Base-by-base conservation (phyloP, 768 basidiomycete species). In the Russula foetens region DNA sequence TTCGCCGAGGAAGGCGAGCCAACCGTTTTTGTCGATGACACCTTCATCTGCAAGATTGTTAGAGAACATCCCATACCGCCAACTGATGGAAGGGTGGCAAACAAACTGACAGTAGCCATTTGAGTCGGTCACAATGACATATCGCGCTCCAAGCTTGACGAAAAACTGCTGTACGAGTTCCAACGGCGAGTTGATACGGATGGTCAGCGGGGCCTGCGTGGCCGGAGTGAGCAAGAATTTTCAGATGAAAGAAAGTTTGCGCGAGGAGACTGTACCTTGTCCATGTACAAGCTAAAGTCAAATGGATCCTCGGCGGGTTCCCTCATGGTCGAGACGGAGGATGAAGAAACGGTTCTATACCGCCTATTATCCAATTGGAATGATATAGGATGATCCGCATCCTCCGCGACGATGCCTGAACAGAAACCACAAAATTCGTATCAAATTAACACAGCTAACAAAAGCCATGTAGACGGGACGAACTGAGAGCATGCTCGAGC, bases 151-250 rank as follows among this genome's bases (percentile, higher is more conserved):
- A 21, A 98, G 82, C 71, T 98, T 98, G 60, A 85, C 86, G 68
- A 98, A 98, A 69, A 96, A 83, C 69, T 92, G 92, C 69, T 98
- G 96, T 0, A 98, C 79, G 51, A 98, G 81, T 72, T 97, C 92
- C 70, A 98, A 77, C 0, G 97, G 92, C 1, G 92, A 87, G 67
- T 94, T 86, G 1, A 82, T 83, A 59, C 85, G 84, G 41, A 98
- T 82, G 0, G 86, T 90, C 58, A 98, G 76, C 0, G 97, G 97
- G 1, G 96, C 93, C 88, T 93, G 52, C 3, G 31, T 49, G 17
- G 44, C 38, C 28, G 19, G 31, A 50, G 24, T 17, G 35, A 39
- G 59, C 17, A 21, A 53, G 14, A 4, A 56, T 7, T 35, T 5
- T 49, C 19, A 33, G 11, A 33, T 9, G 63, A 45, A 57, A 28